Evolutionary conservation across 139 green algal genomes (phyloP).

Genomic region (Coelastrella sp.): DNA sequence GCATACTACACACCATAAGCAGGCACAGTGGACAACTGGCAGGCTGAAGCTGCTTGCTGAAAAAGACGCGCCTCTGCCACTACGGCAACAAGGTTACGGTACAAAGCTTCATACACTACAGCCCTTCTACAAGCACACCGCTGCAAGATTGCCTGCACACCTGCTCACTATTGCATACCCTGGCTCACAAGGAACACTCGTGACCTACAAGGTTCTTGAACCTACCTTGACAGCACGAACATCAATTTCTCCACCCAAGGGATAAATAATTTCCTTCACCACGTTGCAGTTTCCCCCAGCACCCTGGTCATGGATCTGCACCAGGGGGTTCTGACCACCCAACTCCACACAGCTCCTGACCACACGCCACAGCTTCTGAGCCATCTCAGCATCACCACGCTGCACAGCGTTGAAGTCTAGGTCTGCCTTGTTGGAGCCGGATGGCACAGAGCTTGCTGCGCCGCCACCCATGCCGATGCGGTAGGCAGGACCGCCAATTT

Average conservation of each 20-base stretch:
- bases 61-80: too few species aligned
- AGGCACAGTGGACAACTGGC: background rate
- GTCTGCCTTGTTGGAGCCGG: slow-evolving; percentile 86
- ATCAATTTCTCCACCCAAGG: slow-evolving; percentile 95
- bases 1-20: too few species aligned
- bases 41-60: background rate
- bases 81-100: too few species aligned
- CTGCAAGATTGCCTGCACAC: too few species aligned
- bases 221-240: slow-evolving; percentile 83
- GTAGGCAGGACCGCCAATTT: slow-evolving; percentile 99
- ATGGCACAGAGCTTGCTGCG: slow-evolving; percentile 87
- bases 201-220: background rate
- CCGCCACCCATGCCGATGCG: slow-evolving; percentile 99
- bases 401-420: slow-evolving; percentile 99
- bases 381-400: slow-evolving; percentile 97
- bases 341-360: slow-evolving; percentile 97
- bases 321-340: slow-evolving; percentile 94
- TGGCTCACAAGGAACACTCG: too few species aligned
- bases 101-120: too few species aligned
- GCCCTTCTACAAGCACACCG: too few species aligned
- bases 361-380: slow-evolving; percentile 99
- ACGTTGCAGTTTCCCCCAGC: slow-evolving; percentile 99
- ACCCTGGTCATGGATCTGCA: slow-evolving; percentile 95
- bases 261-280: slow-evolving; percentile 99
- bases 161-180: too few species aligned